Evolutionary conservation across 1,284 basidiomycete genomes (phyloP).

Genomic region (Sanghuangporus weigelae): DNA sequence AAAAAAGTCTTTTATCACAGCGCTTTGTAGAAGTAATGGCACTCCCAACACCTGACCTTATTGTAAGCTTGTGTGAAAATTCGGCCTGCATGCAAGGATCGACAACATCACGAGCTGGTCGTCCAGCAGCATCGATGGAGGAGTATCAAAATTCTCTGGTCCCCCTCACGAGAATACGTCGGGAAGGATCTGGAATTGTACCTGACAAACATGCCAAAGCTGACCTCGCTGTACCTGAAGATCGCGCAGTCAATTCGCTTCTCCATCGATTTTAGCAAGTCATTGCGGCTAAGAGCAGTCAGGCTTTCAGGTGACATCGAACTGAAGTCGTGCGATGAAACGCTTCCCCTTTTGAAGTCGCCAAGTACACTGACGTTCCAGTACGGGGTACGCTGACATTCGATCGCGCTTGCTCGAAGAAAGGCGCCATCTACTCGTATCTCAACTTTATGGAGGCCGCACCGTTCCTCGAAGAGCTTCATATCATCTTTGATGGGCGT

Average conservation of each 20-base stretch:
- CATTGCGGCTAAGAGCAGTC: background rate
- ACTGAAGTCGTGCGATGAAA: background rate
- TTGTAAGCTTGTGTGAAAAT: too few relatives aligned
- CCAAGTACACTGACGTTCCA: background rate
- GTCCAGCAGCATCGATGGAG: background rate
- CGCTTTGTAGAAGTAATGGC: too few relatives aligned
- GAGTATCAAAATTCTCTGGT: background rate
- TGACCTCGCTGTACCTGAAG: background rate
- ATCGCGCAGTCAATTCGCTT: background rate
- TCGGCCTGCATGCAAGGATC: too few relatives aligned
- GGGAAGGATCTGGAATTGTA: background rate
- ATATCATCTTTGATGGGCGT: background rate
- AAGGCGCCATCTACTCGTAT: background rate
- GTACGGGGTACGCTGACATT: too few relatives aligned
- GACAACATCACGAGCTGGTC: too few relatives aligned
- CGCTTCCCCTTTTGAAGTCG: background rate
- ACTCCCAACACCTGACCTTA: too few relatives aligned
- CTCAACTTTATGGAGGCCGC: background rate
- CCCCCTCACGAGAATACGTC: background rate
- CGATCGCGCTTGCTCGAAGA: background rate
- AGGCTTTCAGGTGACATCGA: background rate
- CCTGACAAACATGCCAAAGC: background rate
- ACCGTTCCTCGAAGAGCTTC: background rate
- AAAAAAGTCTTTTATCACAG: too few relatives aligned
- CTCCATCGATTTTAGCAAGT: background rate